Evolutionary conservation across 805 yeast genomes (phyloP), one percentile per base, ranked within the genome.

Genomic region (Schizosaccharomyces osmophilus): DNA sequence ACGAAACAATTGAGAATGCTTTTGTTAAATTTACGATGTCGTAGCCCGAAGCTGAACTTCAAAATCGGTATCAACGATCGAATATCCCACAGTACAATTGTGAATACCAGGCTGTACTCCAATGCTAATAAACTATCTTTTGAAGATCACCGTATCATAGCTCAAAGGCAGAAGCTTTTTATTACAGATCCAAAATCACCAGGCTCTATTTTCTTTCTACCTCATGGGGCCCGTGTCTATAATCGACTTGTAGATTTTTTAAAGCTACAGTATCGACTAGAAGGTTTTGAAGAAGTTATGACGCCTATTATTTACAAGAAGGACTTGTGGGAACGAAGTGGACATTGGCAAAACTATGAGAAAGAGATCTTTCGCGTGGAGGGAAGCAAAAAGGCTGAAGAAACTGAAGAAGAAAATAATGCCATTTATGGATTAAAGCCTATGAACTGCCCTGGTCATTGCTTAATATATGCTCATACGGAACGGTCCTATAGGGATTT

Each of bases 261-360:
- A 90, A 85, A 87, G 68, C 73, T 81, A 51, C 96, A 87, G 68
- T 94, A 88, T 70, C 73, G 79, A 24, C 79, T 77, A 63, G 84
- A 83, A 66, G 95, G 95, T 0, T 93, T 88, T 68, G 82, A 85
- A 63, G 97, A 93, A 72, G 97, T 93, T 5, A 80, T 90, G 32
- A 86, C 96, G 0, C 98, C 98, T 1, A 76, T 90, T 65, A 84
- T 93, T 15, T 93, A 84, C 73, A 85, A 84, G 66, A 82, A 82
- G 63, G 78, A 81, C 45, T 74, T 93, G 19, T 93, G 97, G 96
- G 84, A 88, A 71, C 80, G 78, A 60, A 84, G 95, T 11, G 97
- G 97, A 0, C 98, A 93, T 72, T 90, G 97, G 97, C 85, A 83
- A 13, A 89, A 90, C 76, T 93, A 93, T 75, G 84, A 87, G 72